phyloP scores from a whole-genome alignment of 2,329 filamentous ascomycete genomes.

The Cladophialophora chaetospira region DNA sequence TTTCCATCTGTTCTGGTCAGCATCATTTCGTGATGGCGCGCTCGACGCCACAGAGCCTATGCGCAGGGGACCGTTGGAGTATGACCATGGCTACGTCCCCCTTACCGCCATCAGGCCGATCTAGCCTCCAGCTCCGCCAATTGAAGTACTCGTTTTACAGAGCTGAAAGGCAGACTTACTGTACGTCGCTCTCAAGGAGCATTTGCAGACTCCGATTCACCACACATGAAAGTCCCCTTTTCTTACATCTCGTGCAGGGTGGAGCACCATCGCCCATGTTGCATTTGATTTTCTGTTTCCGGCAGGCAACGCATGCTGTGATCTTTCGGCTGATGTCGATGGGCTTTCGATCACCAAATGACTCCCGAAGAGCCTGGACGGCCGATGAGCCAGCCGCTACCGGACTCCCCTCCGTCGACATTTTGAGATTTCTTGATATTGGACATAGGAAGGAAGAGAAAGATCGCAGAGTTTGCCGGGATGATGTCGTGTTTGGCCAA shows the following conservation, averaged over 20 bases:
- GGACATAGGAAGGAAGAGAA: neutral
- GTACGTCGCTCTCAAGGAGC: constrained; percentile 35
- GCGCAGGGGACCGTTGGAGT: too few species aligned
- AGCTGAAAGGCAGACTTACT: constrained; percentile 11
- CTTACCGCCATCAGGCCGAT: too few species aligned
- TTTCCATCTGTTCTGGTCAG: constrained; percentile 42
- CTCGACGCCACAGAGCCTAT: too few species aligned
- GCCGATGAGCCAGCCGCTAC: constrained; percentile 19
- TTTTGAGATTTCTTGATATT: neutral
- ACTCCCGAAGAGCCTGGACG: constrained; percentile 36
- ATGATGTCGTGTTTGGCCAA: constrained; percentile 5
- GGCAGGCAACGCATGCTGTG: constrained; percentile 38
- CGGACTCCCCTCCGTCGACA: constrained; percentile 1
- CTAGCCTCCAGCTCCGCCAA: too few species aligned
- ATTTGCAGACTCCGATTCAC: constrained; percentile 56
- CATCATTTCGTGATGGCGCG: neutral
- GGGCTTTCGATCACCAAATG: constrained; percentile 41
- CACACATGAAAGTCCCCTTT: constrained; percentile 52
- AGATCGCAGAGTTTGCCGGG: neutral
- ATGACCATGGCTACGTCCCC: too few species aligned
- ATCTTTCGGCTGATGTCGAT: constrained; percentile 41
- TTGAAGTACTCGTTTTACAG: too few species aligned
- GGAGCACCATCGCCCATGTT: constrained; percentile 51
- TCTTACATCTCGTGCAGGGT: constrained; percentile 51
- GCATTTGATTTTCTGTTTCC: constrained; percentile 56